A percentile compares a stretch with the other conserved stretches of the same genome.
These are phyloP conservation scores for Jamesozyma piceae DNA, from an alignment of 805 yeast genomes.

Conservation along the genomic window DNA sequence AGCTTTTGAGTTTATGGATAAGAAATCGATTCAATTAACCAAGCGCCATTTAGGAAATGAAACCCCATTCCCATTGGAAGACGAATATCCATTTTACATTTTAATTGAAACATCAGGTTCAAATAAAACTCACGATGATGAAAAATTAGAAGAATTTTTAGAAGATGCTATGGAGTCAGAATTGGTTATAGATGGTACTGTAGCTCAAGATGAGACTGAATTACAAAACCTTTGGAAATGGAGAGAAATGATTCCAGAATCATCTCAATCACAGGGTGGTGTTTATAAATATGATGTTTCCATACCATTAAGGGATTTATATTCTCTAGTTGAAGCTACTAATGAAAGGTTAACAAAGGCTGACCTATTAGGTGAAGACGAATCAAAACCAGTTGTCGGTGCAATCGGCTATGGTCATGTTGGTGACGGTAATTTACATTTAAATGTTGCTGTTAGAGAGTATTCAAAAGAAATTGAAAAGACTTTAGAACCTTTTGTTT, in stretches of 20 bases:
- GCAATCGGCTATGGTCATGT: conserved; percentile 97
- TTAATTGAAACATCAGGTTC: conserved; percentile 96
- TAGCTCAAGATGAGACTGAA: conserved; percentile 93
- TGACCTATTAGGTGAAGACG: conserved; percentile 49
- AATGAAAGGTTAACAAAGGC: conserved; percentile 47
- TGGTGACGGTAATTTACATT: conserved; percentile 94
- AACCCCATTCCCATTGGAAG: conserved; percentile 65
- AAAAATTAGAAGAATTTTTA: conserved; percentile 74
- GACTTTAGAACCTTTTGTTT: conserved; percentile 85
- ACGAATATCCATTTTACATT: conserved; percentile 78
- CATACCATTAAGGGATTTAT: conserved; percentile 71
- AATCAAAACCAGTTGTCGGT: conserved; percentile 72
- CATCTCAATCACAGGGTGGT: conserved; percentile 78
- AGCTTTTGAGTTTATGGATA: conserved; percentile 92
- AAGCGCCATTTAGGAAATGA: conserved; percentile 43
- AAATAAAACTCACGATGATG: conserved; percentile 85
- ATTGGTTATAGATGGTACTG: conserved; percentile 81
- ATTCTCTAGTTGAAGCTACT: conserved; percentile 74
- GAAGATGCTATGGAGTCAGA: conserved; percentile 81
- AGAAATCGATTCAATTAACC: conserved; percentile 55
- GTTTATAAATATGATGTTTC: conserved; percentile 97
- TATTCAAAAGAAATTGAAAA: conserved; percentile 73
- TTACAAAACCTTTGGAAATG: conserved; percentile 78
- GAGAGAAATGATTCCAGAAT: conserved; percentile 93
- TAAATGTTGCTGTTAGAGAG: conserved; percentile 82